Evolutionary conservation across 805 yeast genomes (phyloP).

Genomic region (Cyberlindnera euphorbiae): DNA sequence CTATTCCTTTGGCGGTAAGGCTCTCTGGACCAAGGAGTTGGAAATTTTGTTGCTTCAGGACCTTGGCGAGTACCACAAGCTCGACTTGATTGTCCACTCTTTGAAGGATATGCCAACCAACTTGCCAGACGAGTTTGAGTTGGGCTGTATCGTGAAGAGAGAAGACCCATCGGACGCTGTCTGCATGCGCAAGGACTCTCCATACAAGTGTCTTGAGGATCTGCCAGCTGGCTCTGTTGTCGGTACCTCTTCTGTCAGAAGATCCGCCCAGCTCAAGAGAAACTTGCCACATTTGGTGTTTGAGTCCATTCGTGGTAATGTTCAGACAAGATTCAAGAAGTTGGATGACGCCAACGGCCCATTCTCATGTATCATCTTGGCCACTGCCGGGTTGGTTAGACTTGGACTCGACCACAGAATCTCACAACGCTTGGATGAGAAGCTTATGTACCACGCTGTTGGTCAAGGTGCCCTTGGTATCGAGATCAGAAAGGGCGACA

Average conservation of each 20-base stretch:
- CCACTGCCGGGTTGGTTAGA: slow-evolving; percentile 87
- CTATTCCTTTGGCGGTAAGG: slow-evolving; percentile 93
- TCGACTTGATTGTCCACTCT: slow-evolving; percentile 91
- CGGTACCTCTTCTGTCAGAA: slow-evolving; percentile 91
- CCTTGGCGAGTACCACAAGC: slow-evolving; percentile 56
- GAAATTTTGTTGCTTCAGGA: slow-evolving; percentile 68
- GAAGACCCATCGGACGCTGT: slow-evolving; percentile 94
- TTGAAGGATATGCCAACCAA: slow-evolving; percentile 90
- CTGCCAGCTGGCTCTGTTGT: slow-evolving; percentile 83
- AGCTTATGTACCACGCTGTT: slow-evolving; percentile 90
- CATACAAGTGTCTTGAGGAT: slow-evolving; percentile 61
- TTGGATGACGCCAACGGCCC: slow-evolving; percentile 66
- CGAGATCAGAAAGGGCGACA: slow-evolving; percentile 75
- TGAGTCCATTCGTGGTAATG: slow-evolving; percentile 82
- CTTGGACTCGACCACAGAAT: slow-evolving; percentile 71
- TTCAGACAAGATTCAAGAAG: slow-evolving; percentile 75
- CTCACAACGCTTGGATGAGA: slow-evolving; percentile 61
- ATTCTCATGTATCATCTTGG: slow-evolving; percentile 74
- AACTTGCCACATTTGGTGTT: slow-evolving; percentile 71
- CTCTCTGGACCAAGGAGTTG: slow-evolving; percentile 93
- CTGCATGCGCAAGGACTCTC: slow-evolving; percentile 62
- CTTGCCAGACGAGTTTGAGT: slow-evolving; percentile 82
- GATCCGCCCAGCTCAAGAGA: slow-evolving; percentile 85
- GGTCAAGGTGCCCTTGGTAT: slow-evolving; percentile 99
- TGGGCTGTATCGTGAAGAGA: slow-evolving; percentile 82